Base-by-base conservation (phyloP, 2,329 filamentous ascomycete species). In the Exophiala alcalophila region DNA sequence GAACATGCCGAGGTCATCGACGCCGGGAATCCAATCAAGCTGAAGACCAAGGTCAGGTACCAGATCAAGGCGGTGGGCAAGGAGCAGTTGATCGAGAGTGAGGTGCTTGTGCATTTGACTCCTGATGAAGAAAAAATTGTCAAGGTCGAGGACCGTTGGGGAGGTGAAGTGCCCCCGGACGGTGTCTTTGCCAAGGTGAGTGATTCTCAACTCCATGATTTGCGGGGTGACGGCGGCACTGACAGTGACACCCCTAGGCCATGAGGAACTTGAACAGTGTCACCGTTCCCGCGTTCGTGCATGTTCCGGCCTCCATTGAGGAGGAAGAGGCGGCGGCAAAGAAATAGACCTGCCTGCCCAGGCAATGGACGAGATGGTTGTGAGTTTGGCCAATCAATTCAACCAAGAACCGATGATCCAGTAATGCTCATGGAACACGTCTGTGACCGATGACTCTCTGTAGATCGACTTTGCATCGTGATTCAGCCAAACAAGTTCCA, bases 11-110 rank as follows among this genome's bases (percentile, higher is more conserved):
- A 66, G 26, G 77, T 83, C 8, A 76, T 64, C 1, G 69, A 66
- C 11, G 60, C 65, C 0, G 77, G 78, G 1, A 81, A 83, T 51
- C 79, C 80, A 1, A 81, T 83, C 27, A 61, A 70, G 45, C 62
- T 83, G 55, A 68, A 78, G 30, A 34, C 78, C 47, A 72, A 70
- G 58, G 74, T 69, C 1, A 60, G 67, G 37, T 79, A 78, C 59
- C 43, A 33, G 4, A 61, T 78, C 45, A 78, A 77, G 61, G 73
- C 73, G 0, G 61, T 78, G 28, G 64, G 65, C 0, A 73, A 66
- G 50, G 73, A 77, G 58, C 65, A 75, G 57, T 66, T 62, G 4
- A 72, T 78, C 36, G 59, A 66, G 24, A 72, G 68, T 47, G 61
- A 68, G 28, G 61, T 79, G 20, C 65, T 67, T 36, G 74, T 78